Base-by-base conservation (phyloP, 805 yeast species). In the Ogataea dorogensis region DNA sequence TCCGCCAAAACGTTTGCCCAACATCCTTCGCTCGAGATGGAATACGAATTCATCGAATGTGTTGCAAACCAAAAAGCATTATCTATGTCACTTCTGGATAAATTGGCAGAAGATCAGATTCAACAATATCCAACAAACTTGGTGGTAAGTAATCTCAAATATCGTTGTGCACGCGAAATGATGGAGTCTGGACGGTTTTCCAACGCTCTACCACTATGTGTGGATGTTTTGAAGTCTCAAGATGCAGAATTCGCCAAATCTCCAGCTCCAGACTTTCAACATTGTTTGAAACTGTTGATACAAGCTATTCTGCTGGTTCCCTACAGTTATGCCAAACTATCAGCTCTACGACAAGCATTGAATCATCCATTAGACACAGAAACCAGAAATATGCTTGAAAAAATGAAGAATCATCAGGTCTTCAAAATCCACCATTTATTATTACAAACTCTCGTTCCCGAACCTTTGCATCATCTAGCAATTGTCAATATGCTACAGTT, bases 401-500 rank as follows among this genome's bases (percentile, higher is more conserved):
- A 14, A 16, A 24, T 28, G 38, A 24, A 29, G 5, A 24, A 28
- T 18, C 16, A 19, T 9, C 25, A 18, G 12, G 7, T 38, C 5
- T 24, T 39, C 20, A 11, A 17, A 17, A 13, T 36, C n/a, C 28
- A 31, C 16, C 12, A n/a, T n/a, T n/a, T 16, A 1, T 5, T 30
- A 5, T 15, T 36, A 7, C 8, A n/a, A 9, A 13, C 12, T 7
- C 19, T 24, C 12, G 29, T 35, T 15, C 28, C n/a, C n/a, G n/a
- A n/a, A n/a, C n/a, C 33, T 5, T 5, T 16, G 7, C 22, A 27
- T 14, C 24, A 21, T 14, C 30, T 38, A 9, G 42, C 38, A 4
- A 14, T 28, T 18, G 24, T 28, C 17, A 44, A 44, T 21, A 5
- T 53, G 11, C n/a, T 52, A 10, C 56, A 51, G 29, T 37, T 35